These are phyloP conservation scores for Hymenoscyphus scutula DNA, from an alignment of 2,329 filamentous ascomycete genomes.

Conservation along the genomic window DNA sequence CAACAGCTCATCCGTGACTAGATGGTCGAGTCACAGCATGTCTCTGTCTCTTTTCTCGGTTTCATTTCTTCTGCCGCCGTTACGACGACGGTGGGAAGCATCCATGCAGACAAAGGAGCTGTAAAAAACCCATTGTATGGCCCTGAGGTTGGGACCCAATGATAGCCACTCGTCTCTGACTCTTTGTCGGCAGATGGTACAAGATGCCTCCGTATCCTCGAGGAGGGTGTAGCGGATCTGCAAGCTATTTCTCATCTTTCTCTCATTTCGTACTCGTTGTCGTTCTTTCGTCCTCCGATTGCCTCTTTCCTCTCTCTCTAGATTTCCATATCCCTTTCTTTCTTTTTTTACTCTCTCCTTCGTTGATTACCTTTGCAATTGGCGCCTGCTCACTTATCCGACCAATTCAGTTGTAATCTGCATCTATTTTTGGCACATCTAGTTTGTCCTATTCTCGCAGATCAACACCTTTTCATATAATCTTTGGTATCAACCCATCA, in stretches of 20 bases:
- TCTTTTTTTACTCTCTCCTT: neutral
- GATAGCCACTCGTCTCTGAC: conserved; percentile 20
- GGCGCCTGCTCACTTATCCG: neutral
- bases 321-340: neutral
- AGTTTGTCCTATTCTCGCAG: conserved; percentile 3
- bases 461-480: neutral
- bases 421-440: conserved; percentile 4
- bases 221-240: conserved; percentile 4
- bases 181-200: conserved; percentile 21
- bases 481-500: neutral
- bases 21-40: neutral
- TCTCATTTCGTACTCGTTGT: conserved; percentile 12
- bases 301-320: neutral
- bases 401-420: conserved; percentile 8
- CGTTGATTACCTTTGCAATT: neutral
- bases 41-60: conserved; percentile 15
- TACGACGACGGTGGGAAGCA: neutral
- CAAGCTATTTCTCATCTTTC: conserved; percentile 10
- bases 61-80: conserved; percentile 30
- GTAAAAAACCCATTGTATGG: conserved; percentile 14
- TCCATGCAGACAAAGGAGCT: conserved; percentile 12
- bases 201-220: conserved; percentile 19
- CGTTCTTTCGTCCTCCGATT: conserved; percentile 8
- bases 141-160: conserved; percentile 14
- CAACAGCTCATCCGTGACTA: neutral